Evolutionary conservation across 1,284 basidiomycete genomes (phyloP), one percentile per base, ranked within the genome.

Genomic region (Tilletia horrida): DNA sequence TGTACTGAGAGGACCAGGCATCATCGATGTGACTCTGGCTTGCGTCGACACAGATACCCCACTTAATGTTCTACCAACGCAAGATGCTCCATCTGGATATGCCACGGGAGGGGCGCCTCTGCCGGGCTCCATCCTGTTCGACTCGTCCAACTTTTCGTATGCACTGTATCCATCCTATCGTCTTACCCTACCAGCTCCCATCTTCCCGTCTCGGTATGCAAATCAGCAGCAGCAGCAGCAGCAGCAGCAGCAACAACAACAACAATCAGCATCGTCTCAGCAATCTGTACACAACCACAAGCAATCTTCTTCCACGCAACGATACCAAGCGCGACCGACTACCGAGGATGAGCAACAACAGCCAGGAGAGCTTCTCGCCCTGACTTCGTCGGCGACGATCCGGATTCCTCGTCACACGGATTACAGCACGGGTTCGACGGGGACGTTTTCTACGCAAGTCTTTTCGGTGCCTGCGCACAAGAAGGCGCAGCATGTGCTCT

Each of bases 21-120:
- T 59, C 25, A 23, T 65, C 25, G 63, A 65, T 29, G 43, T 65
- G 45, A 65, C 63, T 7, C 13, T 65, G 21, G 50, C 21, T 8
- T 65, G 50, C 40, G 57, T 65, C 45, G 63, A 65, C 23, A 65
- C 57, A 13, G 63, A 65, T 21, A 21, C 45, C 4, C 47, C 63
- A 7, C 63, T 65, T 18, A 21, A 44, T 13, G 25, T 65, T 23
- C 45, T 65, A 27, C 47, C 47, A 9, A 43, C 44, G 27, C 16
- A 40, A 6, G 57, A 65, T 52, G 27, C 43, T 9, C 44, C 50
- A n/a, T 48, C 43, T 11, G 47, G 45, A 35, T 9, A 42, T 48
- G 45, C 50, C 11, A 27, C 13, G 18, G 42, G 42, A 29, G 29
- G 18, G 7, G 47, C 63, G 18, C 35, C 35, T 40, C n/a, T 44